These are phyloP conservation scores for Aquanectria penicillioides DNA, from an alignment of 2,329 filamentous ascomycete genomes.

Conservation along the genomic window DNA sequence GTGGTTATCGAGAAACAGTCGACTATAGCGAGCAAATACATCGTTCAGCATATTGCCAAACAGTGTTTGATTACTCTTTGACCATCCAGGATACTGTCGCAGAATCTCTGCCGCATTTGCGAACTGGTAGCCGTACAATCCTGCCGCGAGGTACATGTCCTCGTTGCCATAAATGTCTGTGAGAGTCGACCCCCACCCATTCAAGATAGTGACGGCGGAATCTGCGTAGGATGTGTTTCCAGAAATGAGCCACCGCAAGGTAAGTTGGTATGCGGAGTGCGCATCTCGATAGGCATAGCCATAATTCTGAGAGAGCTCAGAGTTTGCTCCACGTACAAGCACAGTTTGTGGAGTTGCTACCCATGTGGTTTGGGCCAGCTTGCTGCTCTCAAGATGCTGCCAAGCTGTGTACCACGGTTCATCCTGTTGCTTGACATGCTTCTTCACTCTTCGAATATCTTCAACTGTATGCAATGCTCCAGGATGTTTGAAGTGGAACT, in stretches of 20 bases:
- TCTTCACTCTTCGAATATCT: constrained; percentile 2
- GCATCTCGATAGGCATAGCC: constrained; percentile 8
- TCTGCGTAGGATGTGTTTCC: constrained; percentile 49
- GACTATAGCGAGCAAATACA: constrained; percentile 1
- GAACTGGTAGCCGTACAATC: constrained; percentile 56
- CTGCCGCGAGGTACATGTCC: constrained; percentile 51
- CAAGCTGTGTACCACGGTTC: constrained; percentile 10
- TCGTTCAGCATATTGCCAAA: constrained; percentile 11
- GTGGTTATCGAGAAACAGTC: constrained; percentile 4
- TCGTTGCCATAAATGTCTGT: constrained; percentile 45
- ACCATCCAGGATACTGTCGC: constrained; percentile 47
- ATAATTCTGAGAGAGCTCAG: constrained; percentile 1
- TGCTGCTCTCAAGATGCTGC: constrained; percentile 4
- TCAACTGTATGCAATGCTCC: constrained; percentile 1
- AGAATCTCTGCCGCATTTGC: constrained; percentile 57
- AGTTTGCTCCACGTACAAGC: constrained; percentile 7
- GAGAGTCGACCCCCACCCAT: constrained; percentile 50
- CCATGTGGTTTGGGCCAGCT: constrained; percentile 3
- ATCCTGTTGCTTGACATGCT: not conserved
- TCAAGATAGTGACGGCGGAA: constrained; percentile 49
- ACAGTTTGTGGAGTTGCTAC: not conserved
- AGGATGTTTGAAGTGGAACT: constrained; percentile 3
- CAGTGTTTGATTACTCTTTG: constrained; percentile 14
- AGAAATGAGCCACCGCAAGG: constrained; percentile 51
- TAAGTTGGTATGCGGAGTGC: constrained; percentile 9